Percentiles rank a stretch among this genome's conserved stretches.
These are phyloP conservation scores for Rhizopogon rudus DNA, from an alignment of 768 basidiomycete species.

Conservation along the genomic window DNA sequence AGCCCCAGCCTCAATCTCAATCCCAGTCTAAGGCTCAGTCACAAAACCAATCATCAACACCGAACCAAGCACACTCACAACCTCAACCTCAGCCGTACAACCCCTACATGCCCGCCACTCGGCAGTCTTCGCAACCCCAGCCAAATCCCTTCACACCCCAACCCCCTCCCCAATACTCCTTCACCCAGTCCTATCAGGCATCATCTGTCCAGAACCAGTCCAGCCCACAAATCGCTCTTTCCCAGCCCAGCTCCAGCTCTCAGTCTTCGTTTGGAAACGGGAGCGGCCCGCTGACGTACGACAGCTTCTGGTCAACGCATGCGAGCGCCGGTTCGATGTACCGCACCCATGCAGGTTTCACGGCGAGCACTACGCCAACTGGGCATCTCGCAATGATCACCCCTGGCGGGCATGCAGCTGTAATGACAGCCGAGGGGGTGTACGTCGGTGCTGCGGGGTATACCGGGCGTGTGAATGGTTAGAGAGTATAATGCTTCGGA, in stretches of 20 bases:
- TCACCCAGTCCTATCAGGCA: conserved; percentile 1
- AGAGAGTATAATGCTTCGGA: not conserved
- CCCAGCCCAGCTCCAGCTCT: not conserved
- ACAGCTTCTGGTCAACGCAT: conserved; percentile 61
- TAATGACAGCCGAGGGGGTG: conserved; percentile 28
- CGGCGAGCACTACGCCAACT: conserved; percentile 16
- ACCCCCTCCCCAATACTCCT: conserved; percentile 5
- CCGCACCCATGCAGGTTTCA: conserved; percentile 24
- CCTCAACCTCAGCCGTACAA: not conserved
- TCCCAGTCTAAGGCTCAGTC: not conserved
- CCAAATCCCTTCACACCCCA: conserved; percentile 9
- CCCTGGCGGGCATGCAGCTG: conserved; percentile 23
- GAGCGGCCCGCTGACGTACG: conserved; percentile 42
- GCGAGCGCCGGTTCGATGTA: conserved; percentile 28
- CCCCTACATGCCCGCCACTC: not conserved
- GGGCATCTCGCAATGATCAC: conserved; percentile 29
- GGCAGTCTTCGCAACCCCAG: not conserved
- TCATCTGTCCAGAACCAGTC: conserved; percentile 3
- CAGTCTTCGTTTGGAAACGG: conserved; percentile 21
- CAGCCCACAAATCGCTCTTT: not conserved
- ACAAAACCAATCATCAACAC: conserved; percentile 1
- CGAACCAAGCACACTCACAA: conserved; percentile 2
- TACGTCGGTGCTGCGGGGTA: conserved; percentile 22
- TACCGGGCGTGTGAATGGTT: not conserved
- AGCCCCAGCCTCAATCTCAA: not conserved